Evolutionary conservation across 2,329 filamentous ascomycete genomes (phyloP).

Genomic region (Penicillium occitanis): DNA sequence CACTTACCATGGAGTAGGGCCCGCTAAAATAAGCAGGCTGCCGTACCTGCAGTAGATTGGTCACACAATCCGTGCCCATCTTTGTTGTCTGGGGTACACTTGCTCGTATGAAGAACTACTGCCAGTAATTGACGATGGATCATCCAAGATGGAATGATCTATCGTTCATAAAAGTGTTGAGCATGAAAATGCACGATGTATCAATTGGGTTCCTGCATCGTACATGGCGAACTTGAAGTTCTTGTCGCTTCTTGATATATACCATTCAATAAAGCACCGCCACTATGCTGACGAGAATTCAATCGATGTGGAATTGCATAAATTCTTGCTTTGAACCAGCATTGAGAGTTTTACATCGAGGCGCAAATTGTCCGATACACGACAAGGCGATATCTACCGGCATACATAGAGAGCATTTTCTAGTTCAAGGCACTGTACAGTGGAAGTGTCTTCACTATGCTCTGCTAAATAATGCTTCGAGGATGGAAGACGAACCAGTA

Average conservation of each 20-base stretch:
- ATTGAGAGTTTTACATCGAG: too few relatives aligned
- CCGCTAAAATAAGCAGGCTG: background rate
- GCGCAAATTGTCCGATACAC: too few relatives aligned
- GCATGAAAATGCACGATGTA: background rate
- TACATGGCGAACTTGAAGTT: background rate
- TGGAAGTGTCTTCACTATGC: too few relatives aligned
- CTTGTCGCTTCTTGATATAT: background rate
- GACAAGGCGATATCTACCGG: too few relatives aligned
- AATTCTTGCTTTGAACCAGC: too few relatives aligned
- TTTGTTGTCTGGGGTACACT: background rate
- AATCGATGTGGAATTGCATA: too few relatives aligned
- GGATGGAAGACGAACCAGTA: too few relatives aligned
- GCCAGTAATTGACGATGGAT: background rate
- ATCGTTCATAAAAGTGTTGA: background rate
- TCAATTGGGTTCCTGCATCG: background rate
- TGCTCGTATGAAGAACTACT: background rate
- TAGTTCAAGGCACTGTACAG: too few relatives aligned
- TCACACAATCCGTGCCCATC: background rate
- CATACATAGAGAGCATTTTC: too few relatives aligned
- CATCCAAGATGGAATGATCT: background rate
- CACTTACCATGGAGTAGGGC: too few relatives aligned
- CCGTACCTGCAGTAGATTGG: slow-evolving; percentile 7
- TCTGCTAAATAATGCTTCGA: too few relatives aligned
- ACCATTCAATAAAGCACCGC: background rate
- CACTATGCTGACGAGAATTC: too few relatives aligned